Evolutionary conservation across 1,284 basidiomycete species (phyloP).

Genomic region (Irpex sp.): DNA sequence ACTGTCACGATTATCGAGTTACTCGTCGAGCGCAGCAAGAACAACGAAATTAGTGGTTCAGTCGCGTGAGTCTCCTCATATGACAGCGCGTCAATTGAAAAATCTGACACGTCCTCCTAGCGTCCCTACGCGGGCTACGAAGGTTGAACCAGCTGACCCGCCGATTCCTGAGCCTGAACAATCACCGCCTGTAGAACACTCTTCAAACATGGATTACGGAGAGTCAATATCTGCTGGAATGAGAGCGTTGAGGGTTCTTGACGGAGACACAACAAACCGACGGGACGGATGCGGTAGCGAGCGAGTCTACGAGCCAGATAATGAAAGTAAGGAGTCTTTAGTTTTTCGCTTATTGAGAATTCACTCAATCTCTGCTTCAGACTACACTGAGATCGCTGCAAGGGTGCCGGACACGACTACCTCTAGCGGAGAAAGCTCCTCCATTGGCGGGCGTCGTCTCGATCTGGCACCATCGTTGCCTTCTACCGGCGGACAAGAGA

Average conservation of each 20-base stretch:
- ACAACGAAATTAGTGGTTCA: not conserved
- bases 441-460: no score
- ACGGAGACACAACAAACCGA: not conserved
- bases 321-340: not conserved
- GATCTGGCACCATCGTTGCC: no score
- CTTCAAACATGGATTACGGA: not conserved
- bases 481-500: no score
- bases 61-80: not conserved
- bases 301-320: not conserved
- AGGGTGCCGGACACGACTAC: no score
- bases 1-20: conserved; percentile 1
- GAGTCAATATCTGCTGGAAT: not conserved
- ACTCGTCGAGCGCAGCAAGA: not conserved
- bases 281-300: not conserved
- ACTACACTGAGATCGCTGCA: no score
- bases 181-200: not conserved
- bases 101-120: not conserved
- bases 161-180: not conserved
- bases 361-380: no score
- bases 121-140: not conserved
- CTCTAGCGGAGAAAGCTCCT: no score
- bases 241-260: not conserved
- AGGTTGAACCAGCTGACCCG: not conserved
- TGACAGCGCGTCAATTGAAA: not conserved
- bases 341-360: no score